Evolutionary conservation across 129 eudicot genomes (phyloP).

Genomic region (Flaveria bidentis): DNA sequence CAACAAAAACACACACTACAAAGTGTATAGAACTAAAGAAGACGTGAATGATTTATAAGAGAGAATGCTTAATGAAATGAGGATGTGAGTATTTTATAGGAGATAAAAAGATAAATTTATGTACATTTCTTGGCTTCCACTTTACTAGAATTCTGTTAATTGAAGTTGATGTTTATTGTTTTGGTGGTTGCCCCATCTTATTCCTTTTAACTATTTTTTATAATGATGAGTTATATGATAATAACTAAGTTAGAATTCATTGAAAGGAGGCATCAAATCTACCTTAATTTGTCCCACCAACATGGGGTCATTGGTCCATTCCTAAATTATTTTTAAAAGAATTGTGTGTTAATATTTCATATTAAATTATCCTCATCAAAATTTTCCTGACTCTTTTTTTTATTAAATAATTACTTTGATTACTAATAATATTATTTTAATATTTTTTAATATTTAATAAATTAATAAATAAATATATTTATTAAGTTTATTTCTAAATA

Average conservation of each 20-base stretch:
- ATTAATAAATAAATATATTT: too few relatives aligned
- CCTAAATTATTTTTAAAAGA: too few relatives aligned
- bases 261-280: slow-evolving; percentile 26
- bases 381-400: too few relatives aligned
- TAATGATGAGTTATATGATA: slow-evolving; percentile 23
- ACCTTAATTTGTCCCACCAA: slow-evolving; percentile 25
- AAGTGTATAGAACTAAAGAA: neutral
- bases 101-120: slow-evolving; percentile 22
- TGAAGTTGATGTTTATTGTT: slow-evolving; percentile 52
- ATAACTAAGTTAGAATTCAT: slow-evolving; percentile 29
- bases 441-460: too few relatives aligned
- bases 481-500: too few relatives aligned
- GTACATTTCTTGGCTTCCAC: slow-evolving; percentile 60
- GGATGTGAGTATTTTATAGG: slow-evolving; percentile 14
- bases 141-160: slow-evolving; percentile 64
- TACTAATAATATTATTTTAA: too few relatives aligned
- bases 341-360: too few relatives aligned
- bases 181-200: slow-evolving; percentile 54
- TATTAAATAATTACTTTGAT: too few relatives aligned
- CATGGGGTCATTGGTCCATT: slow-evolving; percentile 27
- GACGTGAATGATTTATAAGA: slow-evolving; percentile 12
- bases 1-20: slow-evolving; percentile 9
- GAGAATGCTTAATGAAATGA: neutral
- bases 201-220: slow-evolving; percentile 35
- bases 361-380: too few relatives aligned